Conservation (phyloP, 805 yeast genomes). For the Brettanomyces custersianus region DNA sequence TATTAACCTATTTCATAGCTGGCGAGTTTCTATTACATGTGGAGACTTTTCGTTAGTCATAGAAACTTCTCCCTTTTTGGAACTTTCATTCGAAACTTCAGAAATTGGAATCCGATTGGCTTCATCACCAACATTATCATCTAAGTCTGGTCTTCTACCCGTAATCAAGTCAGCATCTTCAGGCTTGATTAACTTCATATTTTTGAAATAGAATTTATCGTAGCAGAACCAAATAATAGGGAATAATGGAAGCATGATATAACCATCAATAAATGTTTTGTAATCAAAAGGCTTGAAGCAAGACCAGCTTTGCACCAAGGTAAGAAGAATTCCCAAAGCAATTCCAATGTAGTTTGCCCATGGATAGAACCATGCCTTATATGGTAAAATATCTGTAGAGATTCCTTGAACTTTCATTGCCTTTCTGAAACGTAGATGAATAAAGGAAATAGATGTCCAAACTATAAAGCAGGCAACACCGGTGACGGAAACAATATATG, state of each 20-base stretch:
- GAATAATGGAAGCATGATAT: slow-evolving; percentile 52
- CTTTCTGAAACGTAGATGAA: slow-evolving; percentile 40
- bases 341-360: slow-evolving; percentile 35
- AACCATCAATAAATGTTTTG: slow-evolving; percentile 47
- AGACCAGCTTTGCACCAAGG: slow-evolving; percentile 64
- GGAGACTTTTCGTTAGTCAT: no score
- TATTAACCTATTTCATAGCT: no score
- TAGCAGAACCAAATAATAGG: slow-evolving; percentile 25
- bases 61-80: no score
- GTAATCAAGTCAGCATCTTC: slow-evolving; percentile 40
- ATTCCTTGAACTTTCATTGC: slow-evolving; percentile 12
- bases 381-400: slow-evolving; percentile 12
- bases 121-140: no score
- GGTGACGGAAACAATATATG: slow-evolving; percentile 47
- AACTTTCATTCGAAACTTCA: no score
- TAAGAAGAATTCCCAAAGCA: slow-evolving; percentile 52
- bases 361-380: slow-evolving; percentile 34
- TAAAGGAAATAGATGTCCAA: slow-evolving; percentile 48
- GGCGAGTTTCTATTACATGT: no score
- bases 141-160: slow-evolving; percentile 34
- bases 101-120: no score
- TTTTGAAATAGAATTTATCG: slow-evolving; percentile 12
- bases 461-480: slow-evolving; percentile 59
- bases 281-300: slow-evolving; percentile 48
- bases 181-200: slow-evolving; percentile 24